A percentile compares a stretch with the other conserved stretches of the same genome.
Conservation (phyloP, 768 basidiomycete species). For the Gymnopilus junonius region DNA sequence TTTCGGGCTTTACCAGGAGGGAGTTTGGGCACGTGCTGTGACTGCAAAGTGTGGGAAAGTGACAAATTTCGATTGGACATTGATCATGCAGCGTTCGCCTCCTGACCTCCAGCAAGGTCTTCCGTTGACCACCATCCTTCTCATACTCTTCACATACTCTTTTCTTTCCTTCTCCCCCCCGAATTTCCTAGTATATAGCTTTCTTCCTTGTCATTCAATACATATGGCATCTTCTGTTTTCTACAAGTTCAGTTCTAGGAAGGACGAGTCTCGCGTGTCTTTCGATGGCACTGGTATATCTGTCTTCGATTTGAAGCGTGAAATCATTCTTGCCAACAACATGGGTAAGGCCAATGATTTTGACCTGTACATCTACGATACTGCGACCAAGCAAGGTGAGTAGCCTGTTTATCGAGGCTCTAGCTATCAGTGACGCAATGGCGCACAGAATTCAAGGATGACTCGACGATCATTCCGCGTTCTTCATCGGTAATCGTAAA, state of each 20-base stretch:
- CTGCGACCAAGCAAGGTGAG: slow-evolving; percentile 87
- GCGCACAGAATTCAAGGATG: slow-evolving; percentile 84
- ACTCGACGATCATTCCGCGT: slow-evolving; percentile 88
- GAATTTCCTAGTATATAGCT: slow-evolving; percentile 29
- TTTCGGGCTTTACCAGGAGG: background rate
- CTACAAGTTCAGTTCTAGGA: slow-evolving; percentile 97
- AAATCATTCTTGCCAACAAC: slow-evolving; percentile 95
- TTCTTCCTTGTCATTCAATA: slow-evolving; percentile 41
- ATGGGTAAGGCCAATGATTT: slow-evolving; percentile 97
- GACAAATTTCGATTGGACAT: slow-evolving; percentile 19
- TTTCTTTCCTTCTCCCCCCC: background rate
- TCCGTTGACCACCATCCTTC: slow-evolving; percentile 14
- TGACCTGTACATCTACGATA: slow-evolving; percentile 88
- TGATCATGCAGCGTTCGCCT: background rate
- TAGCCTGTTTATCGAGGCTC: background rate
- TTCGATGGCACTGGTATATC: slow-evolving; percentile 99
- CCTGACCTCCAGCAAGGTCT: slow-evolving; percentile 1
- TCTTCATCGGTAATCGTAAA: slow-evolving; percentile 95
- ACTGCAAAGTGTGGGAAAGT: slow-evolving; percentile 8
- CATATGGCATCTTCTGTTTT: slow-evolving; percentile 90
- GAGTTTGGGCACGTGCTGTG: background rate
- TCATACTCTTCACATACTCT: slow-evolving; percentile 11
- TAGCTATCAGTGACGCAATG: background rate
- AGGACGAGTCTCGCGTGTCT: slow-evolving; percentile 91
- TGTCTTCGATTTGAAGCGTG: slow-evolving; percentile 98